These are phyloP conservation scores for Podaxis carcinomalis DNA, from an alignment of 768 basidiomycete species.

Conservation along the genomic window DNA sequence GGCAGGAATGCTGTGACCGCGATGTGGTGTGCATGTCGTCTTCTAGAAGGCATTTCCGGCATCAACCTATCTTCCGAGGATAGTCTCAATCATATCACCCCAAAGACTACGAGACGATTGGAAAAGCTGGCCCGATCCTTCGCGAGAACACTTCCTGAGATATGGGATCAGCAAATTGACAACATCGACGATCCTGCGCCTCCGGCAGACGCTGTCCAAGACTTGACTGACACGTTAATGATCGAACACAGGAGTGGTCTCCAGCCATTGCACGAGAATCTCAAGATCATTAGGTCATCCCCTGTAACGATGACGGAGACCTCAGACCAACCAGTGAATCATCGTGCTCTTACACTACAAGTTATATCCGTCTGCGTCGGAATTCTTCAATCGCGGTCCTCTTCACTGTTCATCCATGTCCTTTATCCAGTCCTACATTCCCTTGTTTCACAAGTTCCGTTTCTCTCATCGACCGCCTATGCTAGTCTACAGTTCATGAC, in stretches of 20 bases:
- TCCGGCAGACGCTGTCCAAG: slow-evolving; percentile 16
- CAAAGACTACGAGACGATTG: slow-evolving; percentile 42
- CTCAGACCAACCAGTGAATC: slow-evolving; percentile 56
- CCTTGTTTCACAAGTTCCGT: slow-evolving; percentile 64
- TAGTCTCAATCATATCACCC: slow-evolving; percentile 19
- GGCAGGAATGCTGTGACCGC: slow-evolving; percentile 57
- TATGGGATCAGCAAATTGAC: slow-evolving; percentile 57
- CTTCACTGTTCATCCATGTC: slow-evolving; percentile 66
- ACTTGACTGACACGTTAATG: background rate
- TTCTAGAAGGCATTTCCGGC: slow-evolving; percentile 69
- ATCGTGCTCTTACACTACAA: slow-evolving; percentile 67
- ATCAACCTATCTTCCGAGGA: slow-evolving; percentile 36
- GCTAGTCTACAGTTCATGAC: slow-evolving; percentile 71
- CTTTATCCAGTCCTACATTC: slow-evolving; percentile 88
- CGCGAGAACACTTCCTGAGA: slow-evolving; percentile 58
- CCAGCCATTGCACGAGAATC: slow-evolving; percentile 53
- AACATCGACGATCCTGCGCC: slow-evolving; percentile 15
- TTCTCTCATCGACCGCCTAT: slow-evolving; percentile 72
- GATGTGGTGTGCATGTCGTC: slow-evolving; percentile 76
- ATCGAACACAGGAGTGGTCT: slow-evolving; percentile 69
- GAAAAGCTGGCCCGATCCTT: slow-evolving; percentile 63
- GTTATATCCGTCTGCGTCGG: slow-evolving; percentile 66
- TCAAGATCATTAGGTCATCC: slow-evolving; percentile 40
- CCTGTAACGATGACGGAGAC: slow-evolving; percentile 10
- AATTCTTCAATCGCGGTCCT: slow-evolving; percentile 71